phyloP scores from a whole-genome alignment of 495 filamentous ascomycete genomes.

The Penicillium silybi region DNA sequence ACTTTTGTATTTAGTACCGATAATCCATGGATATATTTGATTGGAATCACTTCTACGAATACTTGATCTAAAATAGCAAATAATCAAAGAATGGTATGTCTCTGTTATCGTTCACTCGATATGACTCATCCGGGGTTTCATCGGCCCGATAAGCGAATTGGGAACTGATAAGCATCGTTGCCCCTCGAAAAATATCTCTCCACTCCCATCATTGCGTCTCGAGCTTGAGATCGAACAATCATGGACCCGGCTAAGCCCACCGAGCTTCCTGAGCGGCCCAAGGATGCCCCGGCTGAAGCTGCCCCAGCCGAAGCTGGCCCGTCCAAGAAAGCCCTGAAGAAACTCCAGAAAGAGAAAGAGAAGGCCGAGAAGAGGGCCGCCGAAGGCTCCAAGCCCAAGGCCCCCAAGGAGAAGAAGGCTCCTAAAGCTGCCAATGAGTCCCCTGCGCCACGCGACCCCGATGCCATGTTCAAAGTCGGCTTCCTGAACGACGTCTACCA shows the following conservation, averaged over 20 bases:
- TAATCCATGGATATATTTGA: slow-evolving; percentile 6
- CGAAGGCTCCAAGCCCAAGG: slow-evolving; percentile 23
- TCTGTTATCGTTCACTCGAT: not conserved
- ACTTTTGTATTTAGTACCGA: slow-evolving; percentile 1
- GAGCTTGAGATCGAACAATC: slow-evolving; percentile 4
- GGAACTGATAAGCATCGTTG: slow-evolving; percentile 29
- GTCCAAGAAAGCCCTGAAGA: slow-evolving; percentile 41
- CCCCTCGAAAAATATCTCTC: slow-evolving; percentile 24
- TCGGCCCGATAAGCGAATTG: slow-evolving; percentile 31
- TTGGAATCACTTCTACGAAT: not conserved
- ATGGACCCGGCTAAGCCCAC: slow-evolving; percentile 31
- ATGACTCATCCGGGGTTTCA: slow-evolving; percentile 31
- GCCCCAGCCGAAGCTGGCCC: slow-evolving; percentile 12
- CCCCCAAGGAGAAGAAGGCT: slow-evolving; percentile 31
- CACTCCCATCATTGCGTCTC: slow-evolving; percentile 18
- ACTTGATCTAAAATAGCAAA: not conserved
- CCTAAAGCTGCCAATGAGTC: slow-evolving; percentile 37
- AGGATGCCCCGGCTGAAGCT: slow-evolving; percentile 14
- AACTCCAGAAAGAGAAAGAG: slow-evolving; percentile 58
- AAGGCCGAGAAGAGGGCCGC: slow-evolving; percentile 61
- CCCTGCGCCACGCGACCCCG: slow-evolving; percentile 48
- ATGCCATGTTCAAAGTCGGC: slow-evolving; percentile 79
- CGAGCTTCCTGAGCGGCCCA: slow-evolving; percentile 28
- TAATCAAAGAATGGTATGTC: not conserved
- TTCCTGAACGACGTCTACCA: slow-evolving; percentile 79